phyloP scores from a whole-genome alignment of 2,329 filamentous ascomycete species.

The Colletotrichum agaves region DNA sequence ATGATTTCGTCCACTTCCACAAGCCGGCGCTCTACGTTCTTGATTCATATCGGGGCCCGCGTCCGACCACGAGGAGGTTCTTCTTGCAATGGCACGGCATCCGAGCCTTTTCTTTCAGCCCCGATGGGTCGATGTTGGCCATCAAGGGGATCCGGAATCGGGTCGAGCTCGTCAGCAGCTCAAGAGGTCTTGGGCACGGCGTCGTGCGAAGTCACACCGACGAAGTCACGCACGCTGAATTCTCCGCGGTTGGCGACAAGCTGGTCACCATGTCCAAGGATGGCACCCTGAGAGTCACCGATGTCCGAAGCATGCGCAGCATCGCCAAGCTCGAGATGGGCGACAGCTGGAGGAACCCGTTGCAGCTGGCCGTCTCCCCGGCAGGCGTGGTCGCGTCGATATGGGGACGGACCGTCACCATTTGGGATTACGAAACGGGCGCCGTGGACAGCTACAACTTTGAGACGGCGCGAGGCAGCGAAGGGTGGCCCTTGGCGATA shows the following conservation, averaged over 20 bases:
- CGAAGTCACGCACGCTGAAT: constrained; percentile 35
- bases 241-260: constrained; percentile 19
- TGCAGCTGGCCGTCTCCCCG: constrained; percentile 24
- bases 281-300: constrained; percentile 31
- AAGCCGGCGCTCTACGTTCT: constrained; percentile 20
- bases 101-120: constrained; percentile 25
- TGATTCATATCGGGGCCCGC: background rate
- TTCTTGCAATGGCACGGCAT: constrained; percentile 26
- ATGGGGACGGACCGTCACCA: constrained; percentile 31
- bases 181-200: constrained; percentile 17
- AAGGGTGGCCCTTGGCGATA: constrained; percentile 31
- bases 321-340: constrained; percentile 34
- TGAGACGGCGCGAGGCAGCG: constrained; percentile 24
- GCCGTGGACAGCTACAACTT: constrained; percentile 31
- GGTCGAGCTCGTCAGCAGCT: constrained; percentile 23
- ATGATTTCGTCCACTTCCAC: constrained; percentile 29
- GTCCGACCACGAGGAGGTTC: background rate
- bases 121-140: constrained; percentile 19
- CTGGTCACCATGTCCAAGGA: constrained; percentile 31
- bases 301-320: constrained; percentile 13
- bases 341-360: constrained; percentile 33
- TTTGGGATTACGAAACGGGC: constrained; percentile 31
- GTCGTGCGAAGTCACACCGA: constrained; percentile 35
- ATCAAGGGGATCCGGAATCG: constrained; percentile 27
- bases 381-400: constrained; percentile 8